Evolutionary conservation across 176 grass and related monocot species (phyloP).

Genomic region (Hordeum marinum): DNA sequence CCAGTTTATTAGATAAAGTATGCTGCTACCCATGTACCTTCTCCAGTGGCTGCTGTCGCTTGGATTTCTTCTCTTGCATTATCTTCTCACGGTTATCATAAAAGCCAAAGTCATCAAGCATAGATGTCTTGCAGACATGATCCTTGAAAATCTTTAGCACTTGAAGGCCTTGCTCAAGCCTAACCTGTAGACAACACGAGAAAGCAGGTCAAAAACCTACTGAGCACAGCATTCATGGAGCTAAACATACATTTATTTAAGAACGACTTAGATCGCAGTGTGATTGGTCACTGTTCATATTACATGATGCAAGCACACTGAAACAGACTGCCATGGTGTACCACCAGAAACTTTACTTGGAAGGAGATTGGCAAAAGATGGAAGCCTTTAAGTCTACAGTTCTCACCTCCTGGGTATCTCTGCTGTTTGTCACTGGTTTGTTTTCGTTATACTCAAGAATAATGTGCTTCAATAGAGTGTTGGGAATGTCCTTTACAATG

Average conservation of each 20-base stretch:
- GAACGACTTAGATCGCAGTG: neutral
- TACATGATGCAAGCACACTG: neutral
- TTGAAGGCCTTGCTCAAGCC: conserved; percentile 75
- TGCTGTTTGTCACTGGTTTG: conserved; percentile 91
- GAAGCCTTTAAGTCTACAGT: neutral
- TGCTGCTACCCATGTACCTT: conserved; percentile 49
- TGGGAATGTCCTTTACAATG: conserved; percentile 94
- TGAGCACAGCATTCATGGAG: conserved; percentile 14
- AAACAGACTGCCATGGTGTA: neutral
- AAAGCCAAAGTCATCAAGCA: conserved; percentile 83
- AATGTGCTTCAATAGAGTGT: conserved; percentile 80
- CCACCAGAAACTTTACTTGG: neutral
- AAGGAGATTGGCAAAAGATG: neutral
- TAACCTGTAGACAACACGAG: conserved; percentile 54
- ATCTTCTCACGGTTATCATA: conserved; percentile 90
- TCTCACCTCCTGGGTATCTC: conserved; percentile 90
- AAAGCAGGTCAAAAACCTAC: neutral
- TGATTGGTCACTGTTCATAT: neutral
- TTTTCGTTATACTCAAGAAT: conserved; percentile 87
- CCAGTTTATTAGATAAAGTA: neutral
- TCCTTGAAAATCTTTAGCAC: conserved; percentile 87
- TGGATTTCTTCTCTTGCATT: conserved; percentile 75
- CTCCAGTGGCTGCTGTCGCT: conserved; percentile 63
- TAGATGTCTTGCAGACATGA: conserved; percentile 72
- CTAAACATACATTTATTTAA: neutral